Evolutionary conservation across 208 protist species (phyloP).

Genomic region (Zelonia costaricensis): DNA sequence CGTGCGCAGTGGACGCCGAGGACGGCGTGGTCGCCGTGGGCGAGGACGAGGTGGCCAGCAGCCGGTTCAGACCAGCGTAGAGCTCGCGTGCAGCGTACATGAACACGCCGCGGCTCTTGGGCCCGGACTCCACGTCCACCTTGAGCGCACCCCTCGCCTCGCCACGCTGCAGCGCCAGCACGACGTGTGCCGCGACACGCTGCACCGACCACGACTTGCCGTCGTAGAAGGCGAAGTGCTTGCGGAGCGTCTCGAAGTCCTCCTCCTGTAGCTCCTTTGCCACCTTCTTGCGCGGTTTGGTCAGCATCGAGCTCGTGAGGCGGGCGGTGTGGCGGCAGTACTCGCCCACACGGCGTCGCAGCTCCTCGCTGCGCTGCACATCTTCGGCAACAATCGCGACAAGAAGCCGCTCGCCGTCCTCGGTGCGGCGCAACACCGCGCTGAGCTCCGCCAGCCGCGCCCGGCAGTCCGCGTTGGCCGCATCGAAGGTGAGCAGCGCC

Average conservation of each 20-base stretch:
- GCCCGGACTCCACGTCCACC: slow-evolving; percentile 44
- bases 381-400: slow-evolving; percentile 69
- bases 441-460: slow-evolving; percentile 34
- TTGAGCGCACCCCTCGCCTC: slow-evolving; percentile 69
- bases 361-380: slow-evolving; percentile 55
- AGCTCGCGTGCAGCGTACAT: slow-evolving; percentile 21
- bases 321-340: slow-evolving; percentile 38
- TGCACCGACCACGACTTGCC: slow-evolving; percentile 43
- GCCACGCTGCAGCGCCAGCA: slow-evolving; percentile 72
- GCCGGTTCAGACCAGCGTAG: slow-evolving; percentile 30
- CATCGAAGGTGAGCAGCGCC: slow-evolving; percentile 38
- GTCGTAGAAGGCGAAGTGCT: slow-evolving; percentile 73
- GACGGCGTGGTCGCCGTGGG: too few relatives aligned
- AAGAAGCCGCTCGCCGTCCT: slow-evolving; percentile 57
- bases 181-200: slow-evolving; percentile 48
- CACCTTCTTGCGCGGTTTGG: slow-evolving; percentile 57
- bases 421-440: slow-evolving; percentile 22
- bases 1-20: neutral
- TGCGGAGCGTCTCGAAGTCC: slow-evolving; percentile 49
- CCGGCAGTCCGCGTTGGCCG: slow-evolving; percentile 6
- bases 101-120: slow-evolving; percentile 38
- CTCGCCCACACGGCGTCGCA: slow-evolving; percentile 41
- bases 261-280: slow-evolving; percentile 62
- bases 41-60: slow-evolving; percentile 16
- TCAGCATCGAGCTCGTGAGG: slow-evolving; percentile 40